Evolutionary conservation across 768 basidiomycete species (phyloP).

Genomic region (Hygrocybe punicea): DNA sequence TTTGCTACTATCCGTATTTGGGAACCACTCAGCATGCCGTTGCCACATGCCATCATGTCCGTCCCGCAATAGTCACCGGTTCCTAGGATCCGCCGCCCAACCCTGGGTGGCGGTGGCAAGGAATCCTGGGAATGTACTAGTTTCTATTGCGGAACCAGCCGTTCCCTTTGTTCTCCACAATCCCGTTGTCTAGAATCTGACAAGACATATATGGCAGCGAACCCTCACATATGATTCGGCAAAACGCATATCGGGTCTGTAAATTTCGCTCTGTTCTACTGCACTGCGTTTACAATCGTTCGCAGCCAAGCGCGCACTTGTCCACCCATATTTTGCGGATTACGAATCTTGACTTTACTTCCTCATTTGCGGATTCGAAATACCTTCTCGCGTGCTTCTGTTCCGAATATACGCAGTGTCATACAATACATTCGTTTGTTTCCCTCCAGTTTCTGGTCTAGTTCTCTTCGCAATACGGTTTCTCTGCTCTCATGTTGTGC

Average conservation of each 20-base stretch:
- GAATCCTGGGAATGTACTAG: too few relatives aligned
- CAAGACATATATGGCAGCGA: constrained; percentile 38
- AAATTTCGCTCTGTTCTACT: not conserved
- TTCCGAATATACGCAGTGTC: not conserved
- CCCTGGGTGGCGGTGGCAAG: too few relatives aligned
- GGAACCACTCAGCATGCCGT: not conserved
- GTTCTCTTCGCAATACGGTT: not conserved
- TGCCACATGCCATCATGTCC: not conserved
- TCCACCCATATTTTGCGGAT: constrained; percentile 49
- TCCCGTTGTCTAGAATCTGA: not conserved
- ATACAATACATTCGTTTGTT: not conserved
- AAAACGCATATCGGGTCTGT: constrained; percentile 85
- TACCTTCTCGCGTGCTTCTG: not conserved
- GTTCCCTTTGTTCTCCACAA: too few relatives aligned
- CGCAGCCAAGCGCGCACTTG: constrained; percentile 58
- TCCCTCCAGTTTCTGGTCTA: not conserved
- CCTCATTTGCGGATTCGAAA: not conserved
- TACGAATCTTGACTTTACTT: constrained; percentile 28
- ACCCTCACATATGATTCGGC: constrained; percentile 85
- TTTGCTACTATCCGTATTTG: not conserved
- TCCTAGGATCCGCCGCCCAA: too few relatives aligned
- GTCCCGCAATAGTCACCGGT: not conserved
- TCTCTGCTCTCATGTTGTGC: too few relatives aligned
- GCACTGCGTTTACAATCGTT: constrained; percentile 37
- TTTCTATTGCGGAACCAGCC: too few relatives aligned